Conservation (phyloP, 495 filamentous ascomycete genomes). For the Lepidopterella palustris region DNA sequence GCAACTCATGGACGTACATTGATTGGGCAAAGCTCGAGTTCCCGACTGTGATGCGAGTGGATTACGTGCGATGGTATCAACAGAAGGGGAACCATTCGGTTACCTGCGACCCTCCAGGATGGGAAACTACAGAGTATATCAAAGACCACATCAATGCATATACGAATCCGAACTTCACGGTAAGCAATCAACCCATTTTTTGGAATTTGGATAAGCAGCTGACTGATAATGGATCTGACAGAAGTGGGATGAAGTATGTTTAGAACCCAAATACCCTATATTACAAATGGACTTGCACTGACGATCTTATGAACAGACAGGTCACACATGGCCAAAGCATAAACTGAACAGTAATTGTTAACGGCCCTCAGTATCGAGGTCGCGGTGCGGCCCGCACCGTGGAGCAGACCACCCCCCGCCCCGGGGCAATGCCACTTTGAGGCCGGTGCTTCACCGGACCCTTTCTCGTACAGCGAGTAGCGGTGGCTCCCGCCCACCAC, state of each 20-base stretch:
- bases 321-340: background rate
- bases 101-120: constrained; percentile 68
- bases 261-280: background rate
- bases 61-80: constrained; percentile 73
- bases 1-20: constrained; percentile 47
- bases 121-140: constrained; percentile 65
- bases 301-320: background rate
- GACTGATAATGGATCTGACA: background rate
- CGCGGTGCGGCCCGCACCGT: too few relatives aligned
- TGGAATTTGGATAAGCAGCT: background rate
- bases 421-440: too few relatives aligned
- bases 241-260: constrained; percentile 1
- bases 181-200: constrained; percentile 1
- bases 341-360: constrained; percentile 4
- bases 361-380: too few relatives aligned
- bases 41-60: constrained; percentile 64
- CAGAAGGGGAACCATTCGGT: constrained; percentile 50
- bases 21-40: constrained; percentile 49
- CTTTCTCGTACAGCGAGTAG: too few relatives aligned
- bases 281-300: background rate
- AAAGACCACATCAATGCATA: constrained; percentile 56
- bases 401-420: too few relatives aligned
- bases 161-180: constrained; percentile 59
- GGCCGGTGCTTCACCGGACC: too few relatives aligned
- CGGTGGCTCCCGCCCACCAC: too few relatives aligned